Evolutionary conservation across 164 flowering plant genomes (phyloP).

Genomic region (Tetracentron sinense): DNA sequence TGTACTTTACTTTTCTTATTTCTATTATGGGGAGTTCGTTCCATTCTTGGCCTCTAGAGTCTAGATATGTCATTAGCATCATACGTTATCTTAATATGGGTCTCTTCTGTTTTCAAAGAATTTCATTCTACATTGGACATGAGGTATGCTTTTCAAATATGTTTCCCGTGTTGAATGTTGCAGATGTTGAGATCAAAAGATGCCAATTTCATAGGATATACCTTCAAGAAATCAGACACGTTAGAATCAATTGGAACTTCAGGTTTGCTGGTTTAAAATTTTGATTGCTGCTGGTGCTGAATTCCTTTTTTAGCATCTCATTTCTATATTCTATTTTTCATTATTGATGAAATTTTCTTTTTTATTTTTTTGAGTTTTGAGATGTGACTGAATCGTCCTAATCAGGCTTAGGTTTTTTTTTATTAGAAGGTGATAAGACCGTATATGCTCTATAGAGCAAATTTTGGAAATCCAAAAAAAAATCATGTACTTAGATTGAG

Average conservation of each 20-base stretch:
- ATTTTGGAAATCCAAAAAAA: neutral
- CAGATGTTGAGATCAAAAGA: slow-evolving; percentile 95
- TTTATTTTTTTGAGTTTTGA: neutral
- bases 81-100: neutral
- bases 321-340: neutral
- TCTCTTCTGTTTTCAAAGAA: neutral
- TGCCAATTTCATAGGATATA: slow-evolving; percentile 77
- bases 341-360: neutral
- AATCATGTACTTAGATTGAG: no score
- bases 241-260: slow-evolving; percentile 58
- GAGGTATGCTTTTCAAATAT: neutral
- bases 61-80: neutral
- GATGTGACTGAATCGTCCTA: neutral
- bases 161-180: slow-evolving; percentile 19
- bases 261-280: slow-evolving; percentile 35
- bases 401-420: neutral
- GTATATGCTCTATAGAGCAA: neutral
- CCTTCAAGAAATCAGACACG: slow-evolving; percentile 78
- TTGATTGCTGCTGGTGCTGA: neutral
- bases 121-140: neutral
- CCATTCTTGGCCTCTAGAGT: neutral
- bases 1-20: neutral
- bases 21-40: neutral
- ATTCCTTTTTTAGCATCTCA: neutral
- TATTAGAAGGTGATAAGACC: neutral